Evolutionary conservation across 768 basidiomycete species (phyloP).

Genomic region (Leccinum disarticulatum): DNA sequence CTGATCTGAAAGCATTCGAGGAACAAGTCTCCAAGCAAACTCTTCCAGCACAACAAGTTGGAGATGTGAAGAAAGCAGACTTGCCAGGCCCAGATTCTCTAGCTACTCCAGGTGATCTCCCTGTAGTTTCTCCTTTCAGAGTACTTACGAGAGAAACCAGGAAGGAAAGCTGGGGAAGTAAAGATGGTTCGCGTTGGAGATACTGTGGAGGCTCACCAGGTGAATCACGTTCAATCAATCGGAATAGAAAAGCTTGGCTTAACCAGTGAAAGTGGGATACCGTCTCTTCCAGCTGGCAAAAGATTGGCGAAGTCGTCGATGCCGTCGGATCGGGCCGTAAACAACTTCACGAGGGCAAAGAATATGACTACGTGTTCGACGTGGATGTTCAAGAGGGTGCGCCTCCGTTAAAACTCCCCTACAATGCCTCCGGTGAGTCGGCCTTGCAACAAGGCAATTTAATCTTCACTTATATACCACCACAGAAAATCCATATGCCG

Average conservation of each 20-base stretch:
- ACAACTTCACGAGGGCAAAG: constrained; percentile 89
- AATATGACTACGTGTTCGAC: constrained; percentile 99
- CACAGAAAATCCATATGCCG: constrained; percentile 85
- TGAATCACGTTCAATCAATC: constrained; percentile 30
- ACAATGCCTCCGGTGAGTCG: constrained; percentile 76
- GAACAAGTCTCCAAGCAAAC: constrained; percentile 74
- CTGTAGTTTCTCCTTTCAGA: not conserved
- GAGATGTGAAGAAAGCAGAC: constrained; percentile 91
- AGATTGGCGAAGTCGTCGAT: constrained; percentile 94
- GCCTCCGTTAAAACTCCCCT: constrained; percentile 92
- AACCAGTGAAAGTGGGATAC: constrained; percentile 73
- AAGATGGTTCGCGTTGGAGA: constrained; percentile 85
- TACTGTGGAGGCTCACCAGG: constrained; percentile 89
- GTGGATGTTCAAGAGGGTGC: constrained; percentile 93
- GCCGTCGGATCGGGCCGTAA: constrained; percentile 89
- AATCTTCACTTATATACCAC: constrained; percentile 5
- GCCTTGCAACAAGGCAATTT: not conserved
- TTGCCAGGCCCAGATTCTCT: constrained; percentile 86
- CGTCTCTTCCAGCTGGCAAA: constrained; percentile 72
- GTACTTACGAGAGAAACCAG: constrained; percentile 37
- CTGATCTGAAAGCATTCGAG: constrained; percentile 68
- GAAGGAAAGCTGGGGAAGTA: constrained; percentile 92
- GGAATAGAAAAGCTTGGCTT: not conserved
- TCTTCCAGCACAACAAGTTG: constrained; percentile 82
- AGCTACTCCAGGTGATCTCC: constrained; percentile 54